Base-by-base conservation (phyloP, 2,329 filamentous ascomycete species). In the Apiospora rasikravindrae region DNA sequence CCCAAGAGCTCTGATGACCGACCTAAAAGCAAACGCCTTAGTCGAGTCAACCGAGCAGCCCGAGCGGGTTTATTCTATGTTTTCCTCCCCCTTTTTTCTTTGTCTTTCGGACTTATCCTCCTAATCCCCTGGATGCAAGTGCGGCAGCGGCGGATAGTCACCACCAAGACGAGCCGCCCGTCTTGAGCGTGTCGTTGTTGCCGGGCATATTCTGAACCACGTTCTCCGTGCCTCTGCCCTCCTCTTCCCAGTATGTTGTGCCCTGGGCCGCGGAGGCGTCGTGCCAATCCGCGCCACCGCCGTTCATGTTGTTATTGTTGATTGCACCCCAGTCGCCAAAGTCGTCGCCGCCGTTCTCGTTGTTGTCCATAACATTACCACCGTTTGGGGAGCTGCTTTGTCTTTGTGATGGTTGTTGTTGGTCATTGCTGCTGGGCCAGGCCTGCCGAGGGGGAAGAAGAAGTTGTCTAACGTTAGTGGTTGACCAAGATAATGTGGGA, bases 181-280 rank as follows among this genome's bases (percentile, higher is more conserved):
- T 68, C 61, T 71, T 53, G 33, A 33, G 24, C 61, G n/a, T 26
- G 37, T n/a, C 22, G 29, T 69, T 45, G 26, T 53, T 53, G 29
- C 16, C 29, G 33, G 57, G 33, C 3, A n/a, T 2, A 2, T n/a
- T 19, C 57, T 64, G 33, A 10, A n/a, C 70, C 72, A 67, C 49
- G 64, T 73, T 71, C 1, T 72, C 69, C 24, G 75, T 72, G 13
- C 73, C 69, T 29, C 74, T 72, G n/a, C 68, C 66, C 22, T 57
- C 53, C 40, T 29, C 61, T 1, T 73, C 57, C 67, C 69, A 74
- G 33, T 42, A 70, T n/a, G 45, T 33, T 13, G 53, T 61, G 16
- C 19, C 13, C 45, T 70, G 49, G 37, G 70, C 64, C 24, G n/a
- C 69, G 10, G 53, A 51, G 11, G 70, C 47, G 66, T 61, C 70